A percentile compares a stretch with the other conserved stretches of the same genome.
Evolutionary conservation across 106 monocot species (phyloP).

Genomic region (Allium cepa): DNA sequence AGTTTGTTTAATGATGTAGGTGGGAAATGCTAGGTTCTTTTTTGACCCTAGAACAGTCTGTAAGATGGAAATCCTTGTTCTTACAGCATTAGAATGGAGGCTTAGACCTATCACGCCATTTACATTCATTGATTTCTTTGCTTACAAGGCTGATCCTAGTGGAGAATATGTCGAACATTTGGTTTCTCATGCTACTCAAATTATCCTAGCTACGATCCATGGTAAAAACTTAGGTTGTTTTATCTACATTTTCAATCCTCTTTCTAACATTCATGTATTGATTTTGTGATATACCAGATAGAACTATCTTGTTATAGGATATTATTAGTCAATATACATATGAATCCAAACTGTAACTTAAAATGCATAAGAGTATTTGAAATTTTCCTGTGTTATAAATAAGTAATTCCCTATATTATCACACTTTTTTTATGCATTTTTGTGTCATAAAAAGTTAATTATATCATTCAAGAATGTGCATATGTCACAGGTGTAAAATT

Average conservation of each 20-base stretch:
- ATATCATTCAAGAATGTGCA: not conserved
- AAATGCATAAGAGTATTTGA: too few species aligned
- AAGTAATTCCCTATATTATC: too few species aligned
- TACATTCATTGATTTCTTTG: constrained; percentile 52
- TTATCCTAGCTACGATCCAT: constrained; percentile 30
- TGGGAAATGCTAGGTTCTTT: constrained; percentile 45
- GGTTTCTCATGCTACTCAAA: constrained; percentile 30
- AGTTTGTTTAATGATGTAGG: constrained; percentile 13
- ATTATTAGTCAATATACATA: too few species aligned
- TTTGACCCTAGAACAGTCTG: constrained; percentile 56
- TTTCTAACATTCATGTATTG: too few species aligned
- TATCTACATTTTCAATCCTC: too few species aligned
- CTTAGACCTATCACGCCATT: constrained; percentile 63
- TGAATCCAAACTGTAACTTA: too few species aligned
- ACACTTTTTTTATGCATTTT: too few species aligned
- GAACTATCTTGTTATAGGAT: too few species aligned
- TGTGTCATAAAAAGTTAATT: too few species aligned
- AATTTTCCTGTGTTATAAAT: too few species aligned
- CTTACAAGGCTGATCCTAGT: constrained; percentile 26
- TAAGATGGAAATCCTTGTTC: constrained; percentile 69
- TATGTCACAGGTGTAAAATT: constrained; percentile 37
- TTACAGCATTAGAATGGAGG: constrained; percentile 56
- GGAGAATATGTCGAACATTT: constrained; percentile 26
- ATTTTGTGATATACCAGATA: too few species aligned
- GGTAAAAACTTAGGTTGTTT: constrained; percentile 18